Evolutionary conservation across 192 early-diverging fungal species (phyloP), one percentile per base, ranked within the genome.

Genomic region (Coemansia sp.): DNA sequence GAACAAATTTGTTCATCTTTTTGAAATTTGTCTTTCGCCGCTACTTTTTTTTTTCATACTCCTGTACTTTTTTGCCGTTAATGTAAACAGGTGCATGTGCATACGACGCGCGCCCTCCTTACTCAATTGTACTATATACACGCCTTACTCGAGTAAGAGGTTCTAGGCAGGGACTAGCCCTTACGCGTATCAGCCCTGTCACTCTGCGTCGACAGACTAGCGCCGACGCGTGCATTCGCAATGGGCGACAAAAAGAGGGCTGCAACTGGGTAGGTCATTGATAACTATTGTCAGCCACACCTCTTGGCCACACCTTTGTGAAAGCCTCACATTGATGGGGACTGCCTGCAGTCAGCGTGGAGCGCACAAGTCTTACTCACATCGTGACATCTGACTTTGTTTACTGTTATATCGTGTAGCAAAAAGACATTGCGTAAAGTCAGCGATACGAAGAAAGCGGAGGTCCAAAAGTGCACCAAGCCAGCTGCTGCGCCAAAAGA

Each of bases 211-310:
- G 55, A 34, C 55, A 34, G 4, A 29, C 23, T 29, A 3, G 34
- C 21, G 21, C 17, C 59, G 5, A 36, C 37, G 59, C 36, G 59
- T 38, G 37, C 59, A 61, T 61, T 61, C 34, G 36, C 59, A 61
- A 61, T 61, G 59, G 59, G 59, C 36, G 59, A 61, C 59, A 61
- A 61, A 36, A 61, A 61, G 59, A 34, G 37, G 36, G 36, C 59
- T 19, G 19, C 59, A 39, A 39, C 59, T 61, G 39, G 37, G 59
- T 39, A 61, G 9, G 59, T 17, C 1, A 34, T 23, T 19, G 3
- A n/a, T n/a, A n/a, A n/a, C 9, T 50, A 50, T n/a, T 21, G 2
- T 2, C 46, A n/a, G 46, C 46, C n/a, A 6, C 46, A 50, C 46
- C 10, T 21, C 46, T 21, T 21, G 7, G 46, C 6, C 21, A 50